Conservation (phyloP, 768 basidiomycete species). For the Trichaptum fuscoviolaceum region DNA sequence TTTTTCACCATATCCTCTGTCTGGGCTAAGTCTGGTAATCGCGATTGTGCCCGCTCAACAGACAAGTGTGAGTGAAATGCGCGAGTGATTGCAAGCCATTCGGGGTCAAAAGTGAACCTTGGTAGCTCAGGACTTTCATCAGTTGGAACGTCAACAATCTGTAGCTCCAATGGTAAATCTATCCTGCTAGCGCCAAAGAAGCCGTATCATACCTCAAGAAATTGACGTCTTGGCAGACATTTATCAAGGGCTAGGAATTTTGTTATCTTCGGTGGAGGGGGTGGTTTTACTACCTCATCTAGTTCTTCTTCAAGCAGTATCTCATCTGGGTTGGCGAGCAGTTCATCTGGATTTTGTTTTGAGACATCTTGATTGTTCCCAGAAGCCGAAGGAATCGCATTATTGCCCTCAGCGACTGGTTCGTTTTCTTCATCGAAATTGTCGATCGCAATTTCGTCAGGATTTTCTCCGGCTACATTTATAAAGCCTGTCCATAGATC, state of each 20-base stretch:
- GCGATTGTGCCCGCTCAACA: constrained; percentile 37
- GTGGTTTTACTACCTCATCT: constrained; percentile 32
- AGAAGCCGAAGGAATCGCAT: not conserved
- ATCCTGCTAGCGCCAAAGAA: not conserved
- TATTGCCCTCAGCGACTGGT: not conserved
- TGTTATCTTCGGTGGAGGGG: constrained; percentile 42
- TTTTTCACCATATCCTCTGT: constrained; percentile 47
- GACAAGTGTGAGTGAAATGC: constrained; percentile 81
- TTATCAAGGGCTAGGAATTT: constrained; percentile 90
- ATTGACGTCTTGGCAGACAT: constrained; percentile 66
- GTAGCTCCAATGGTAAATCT: not conserved
- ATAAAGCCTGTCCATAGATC: not conserved
- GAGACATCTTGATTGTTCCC: not conserved
- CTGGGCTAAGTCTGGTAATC: constrained; percentile 57
- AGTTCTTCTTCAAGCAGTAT: constrained; percentile 45
- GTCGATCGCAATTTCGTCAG: constrained; percentile 37
- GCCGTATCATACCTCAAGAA: constrained; percentile 59
- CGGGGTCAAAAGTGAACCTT: constrained; percentile 67
- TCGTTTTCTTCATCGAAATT: constrained; percentile 18
- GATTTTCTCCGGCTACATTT: constrained; percentile 15
- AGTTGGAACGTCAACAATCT: constrained; percentile 67
- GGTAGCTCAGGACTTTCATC: constrained; percentile 21
- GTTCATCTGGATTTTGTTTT: not conserved
- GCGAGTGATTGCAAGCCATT: constrained; percentile 92
- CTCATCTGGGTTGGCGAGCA: constrained; percentile 43